Percentiles rank a stretch among this genome's conserved stretches.
These are phyloP conservation scores for Aphanocladium album DNA, from an alignment of 2,329 filamentous ascomycete genomes.

Conservation along the genomic window DNA sequence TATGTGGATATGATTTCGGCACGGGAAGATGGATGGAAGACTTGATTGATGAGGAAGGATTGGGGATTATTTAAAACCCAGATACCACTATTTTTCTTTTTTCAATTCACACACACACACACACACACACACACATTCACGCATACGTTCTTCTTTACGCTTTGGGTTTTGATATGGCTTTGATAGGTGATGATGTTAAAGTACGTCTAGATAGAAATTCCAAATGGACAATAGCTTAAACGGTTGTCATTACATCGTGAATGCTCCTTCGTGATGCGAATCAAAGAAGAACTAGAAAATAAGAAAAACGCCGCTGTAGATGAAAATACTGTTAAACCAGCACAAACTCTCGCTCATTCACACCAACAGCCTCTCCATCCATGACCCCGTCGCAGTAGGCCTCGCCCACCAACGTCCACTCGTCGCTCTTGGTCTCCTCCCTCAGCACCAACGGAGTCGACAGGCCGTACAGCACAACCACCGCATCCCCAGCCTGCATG, in stretches of 20 bases:
- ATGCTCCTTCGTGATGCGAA: background rate
- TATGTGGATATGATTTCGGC: no score
- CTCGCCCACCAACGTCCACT: constrained; percentile 27
- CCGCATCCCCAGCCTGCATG: constrained; percentile 21
- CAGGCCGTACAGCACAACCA: constrained; percentile 25
- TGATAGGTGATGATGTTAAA: background rate
- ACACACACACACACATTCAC: background rate
- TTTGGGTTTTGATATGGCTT: background rate
- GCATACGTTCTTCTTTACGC: background rate
- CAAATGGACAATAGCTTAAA: background rate
- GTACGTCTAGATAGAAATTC: background rate
- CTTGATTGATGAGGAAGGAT: background rate
- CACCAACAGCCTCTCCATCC: constrained; percentile 25
- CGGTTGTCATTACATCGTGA: background rate
- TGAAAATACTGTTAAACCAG: background rate
- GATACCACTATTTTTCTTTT: constrained; percentile 11
- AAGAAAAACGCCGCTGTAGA: background rate
- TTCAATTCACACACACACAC: constrained; percentile 1
- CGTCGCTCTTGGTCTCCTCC: background rate
- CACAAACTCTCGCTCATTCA: constrained; percentile 1
- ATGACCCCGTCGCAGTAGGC: constrained; percentile 31
- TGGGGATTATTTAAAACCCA: constrained; percentile 5
- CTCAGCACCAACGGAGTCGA: constrained; percentile 26
- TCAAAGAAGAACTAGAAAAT: background rate
- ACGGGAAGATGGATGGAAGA: constrained; percentile 41